Evolutionary conservation across 176 grass and related monocot species (phyloP).

Genomic region (Otatea glauca): DNA sequence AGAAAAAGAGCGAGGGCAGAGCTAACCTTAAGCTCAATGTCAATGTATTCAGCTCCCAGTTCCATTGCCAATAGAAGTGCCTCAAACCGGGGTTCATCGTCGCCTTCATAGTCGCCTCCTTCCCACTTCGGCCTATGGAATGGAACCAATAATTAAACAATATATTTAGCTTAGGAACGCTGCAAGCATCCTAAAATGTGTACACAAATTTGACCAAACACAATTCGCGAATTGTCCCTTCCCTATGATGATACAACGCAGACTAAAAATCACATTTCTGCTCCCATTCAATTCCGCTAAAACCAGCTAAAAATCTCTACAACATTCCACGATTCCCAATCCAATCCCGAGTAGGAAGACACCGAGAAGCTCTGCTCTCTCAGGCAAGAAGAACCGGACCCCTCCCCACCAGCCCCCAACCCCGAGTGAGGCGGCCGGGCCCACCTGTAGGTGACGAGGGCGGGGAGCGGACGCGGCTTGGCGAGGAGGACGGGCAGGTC

Average conservation of each 20-base stretch:
- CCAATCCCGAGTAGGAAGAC: not conserved
- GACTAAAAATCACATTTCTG: not conserved
- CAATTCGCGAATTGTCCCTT: not conserved
- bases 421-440: not conserved
- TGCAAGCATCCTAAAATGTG: not conserved
- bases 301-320: not conserved
- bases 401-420: not conserved
- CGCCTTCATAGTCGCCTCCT: constrained; percentile 90
- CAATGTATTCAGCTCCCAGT: constrained; percentile 90
- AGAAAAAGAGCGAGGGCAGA: not conserved
- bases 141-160: not conserved
- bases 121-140: constrained; percentile 89
- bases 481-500: constrained; percentile 75
- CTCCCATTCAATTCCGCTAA: not conserved
- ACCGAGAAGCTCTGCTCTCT: too few species aligned
- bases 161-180: not conserved
- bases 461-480: constrained; percentile 68
- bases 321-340: not conserved
- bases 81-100: constrained; percentile 70
- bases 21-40: constrained; percentile 89
- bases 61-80: constrained; percentile 77
- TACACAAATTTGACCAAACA: not conserved
- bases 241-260: not conserved
- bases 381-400: not conserved
- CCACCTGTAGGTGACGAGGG: constrained; percentile 94